These are phyloP conservation scores for Xylaria cubensis DNA, from an alignment of 495 filamentous ascomycete genomes.

Conservation along the genomic window DNA sequence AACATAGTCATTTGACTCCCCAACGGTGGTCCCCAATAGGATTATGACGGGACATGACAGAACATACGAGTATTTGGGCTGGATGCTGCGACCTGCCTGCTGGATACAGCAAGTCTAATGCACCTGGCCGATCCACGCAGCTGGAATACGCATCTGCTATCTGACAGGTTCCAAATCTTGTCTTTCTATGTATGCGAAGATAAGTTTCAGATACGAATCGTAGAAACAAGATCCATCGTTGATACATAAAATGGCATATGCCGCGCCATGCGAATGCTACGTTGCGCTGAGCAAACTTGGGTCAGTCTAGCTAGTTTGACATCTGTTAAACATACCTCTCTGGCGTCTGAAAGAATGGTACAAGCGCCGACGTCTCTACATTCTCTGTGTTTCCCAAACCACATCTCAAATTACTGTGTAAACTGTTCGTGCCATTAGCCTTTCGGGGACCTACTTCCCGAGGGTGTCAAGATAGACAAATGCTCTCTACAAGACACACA, in stretches of 20 bases:
- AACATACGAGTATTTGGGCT: constrained; percentile 15
- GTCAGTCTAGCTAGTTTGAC: background rate
- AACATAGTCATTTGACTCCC: constrained; percentile 12
- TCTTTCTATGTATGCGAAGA: background rate
- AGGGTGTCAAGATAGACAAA: background rate
- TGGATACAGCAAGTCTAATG: constrained; percentile 16
- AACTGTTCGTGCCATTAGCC: background rate
- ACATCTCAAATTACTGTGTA: background rate
- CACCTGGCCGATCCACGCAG: constrained; percentile 16
- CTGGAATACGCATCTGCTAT: constrained; percentile 10
- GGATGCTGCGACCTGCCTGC: constrained; percentile 11
- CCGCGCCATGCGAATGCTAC: constrained; percentile 30
- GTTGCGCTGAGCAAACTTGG: constrained; percentile 22
- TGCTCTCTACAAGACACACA: background rate
- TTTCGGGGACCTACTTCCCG: background rate
- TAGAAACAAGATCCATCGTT: constrained; percentile 11
- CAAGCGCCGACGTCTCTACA: constrained; percentile 7
- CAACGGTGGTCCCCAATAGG: background rate
- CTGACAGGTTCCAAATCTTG: constrained; percentile 11
- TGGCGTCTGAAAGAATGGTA: constrained; percentile 11
- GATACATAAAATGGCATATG: constrained; percentile 16
- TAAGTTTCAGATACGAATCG: constrained; percentile 7
- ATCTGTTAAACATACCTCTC: constrained; percentile 22
- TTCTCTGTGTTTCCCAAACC: background rate
- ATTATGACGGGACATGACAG: background rate